phyloP scores from a whole-genome alignment of 2,329 filamentous ascomycete species.

The Fusarium veterinarium region DNA sequence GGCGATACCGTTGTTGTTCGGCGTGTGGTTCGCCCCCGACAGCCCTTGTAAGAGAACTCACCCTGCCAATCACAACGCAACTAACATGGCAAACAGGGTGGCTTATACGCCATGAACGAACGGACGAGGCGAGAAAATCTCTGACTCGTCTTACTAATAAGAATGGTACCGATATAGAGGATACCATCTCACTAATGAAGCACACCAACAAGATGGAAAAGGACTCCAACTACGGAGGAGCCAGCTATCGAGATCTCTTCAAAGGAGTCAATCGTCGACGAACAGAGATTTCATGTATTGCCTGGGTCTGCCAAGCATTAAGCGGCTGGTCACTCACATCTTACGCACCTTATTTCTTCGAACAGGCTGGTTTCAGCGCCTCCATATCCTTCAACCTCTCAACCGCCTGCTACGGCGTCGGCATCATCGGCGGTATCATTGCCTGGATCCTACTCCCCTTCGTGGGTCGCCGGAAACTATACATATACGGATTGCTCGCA shows the following conservation, averaged over 20 bases:
- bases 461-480: slow-evolving; percentile 56
- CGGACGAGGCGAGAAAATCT: slow-evolving; percentile 48
- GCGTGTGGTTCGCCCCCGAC: slow-evolving; percentile 53
- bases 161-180: slow-evolving; percentile 52
- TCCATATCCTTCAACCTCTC: slow-evolving; percentile 54
- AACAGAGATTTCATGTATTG: slow-evolving; percentile 45
- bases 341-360: slow-evolving; percentile 55
- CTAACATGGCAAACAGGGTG: slow-evolving; percentile 44
- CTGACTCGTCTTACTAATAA: slow-evolving; percentile 47
- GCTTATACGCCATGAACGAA: slow-evolving; percentile 51
- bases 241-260: slow-evolving; percentile 36
- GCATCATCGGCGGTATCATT: slow-evolving; percentile 54
- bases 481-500: slow-evolving; percentile 50
- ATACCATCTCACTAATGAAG: slow-evolving; percentile 56
- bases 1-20: slow-evolving; percentile 51
- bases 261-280: slow-evolving; percentile 43
- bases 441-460: slow-evolving; percentile 54
- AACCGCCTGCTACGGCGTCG: slow-evolving; percentile 54
- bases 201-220: slow-evolving; percentile 58
- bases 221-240: slow-evolving; percentile 50
- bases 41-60: slow-evolving; percentile 50
- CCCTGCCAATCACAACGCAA: background rate
- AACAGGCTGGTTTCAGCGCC: slow-evolving; percentile 54
- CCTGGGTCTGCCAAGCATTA: slow-evolving; percentile 44
- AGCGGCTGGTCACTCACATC: slow-evolving; percentile 38